phyloP scores from a whole-genome alignment of 2,329 filamentous ascomycete species.

The Orbilia quercus region DNA sequence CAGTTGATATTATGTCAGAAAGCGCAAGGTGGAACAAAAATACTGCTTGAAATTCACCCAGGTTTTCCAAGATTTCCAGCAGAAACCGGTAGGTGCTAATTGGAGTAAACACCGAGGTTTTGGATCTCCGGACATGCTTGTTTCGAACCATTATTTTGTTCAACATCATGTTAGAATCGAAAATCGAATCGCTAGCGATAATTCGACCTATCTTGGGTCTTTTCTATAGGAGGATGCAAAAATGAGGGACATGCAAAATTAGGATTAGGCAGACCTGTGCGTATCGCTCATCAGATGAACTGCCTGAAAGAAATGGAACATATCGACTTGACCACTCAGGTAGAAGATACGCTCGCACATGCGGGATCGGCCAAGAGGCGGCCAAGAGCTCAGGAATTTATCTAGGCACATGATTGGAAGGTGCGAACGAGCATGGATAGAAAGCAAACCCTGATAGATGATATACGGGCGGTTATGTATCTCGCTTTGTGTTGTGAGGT shows the following conservation, averaged over 20 bases:
- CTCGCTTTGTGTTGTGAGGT: conserved; percentile 8
- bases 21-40: conserved; percentile 12
- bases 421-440: conserved; percentile 11
- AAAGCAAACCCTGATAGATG: neutral
- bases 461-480: conserved; percentile 9
- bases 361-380: conserved; percentile 30
- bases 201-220: neutral
- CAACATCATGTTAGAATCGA: too few species aligned
- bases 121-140: neutral
- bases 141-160: too few species aligned
- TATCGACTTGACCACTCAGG: conserved; percentile 51
- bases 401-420: conserved; percentile 35
- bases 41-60: conserved; percentile 34
- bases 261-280: conserved; percentile 41
- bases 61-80: conserved; percentile 34
- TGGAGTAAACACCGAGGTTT: conserved; percentile 25
- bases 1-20: conserved; percentile 39
- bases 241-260: too few species aligned
- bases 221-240: too few species aligned
- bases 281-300: conserved; percentile 37
- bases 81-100: conserved; percentile 11
- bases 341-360: conserved; percentile 42
- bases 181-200: conserved; percentile 5
- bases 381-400: conserved; percentile 21
- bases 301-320: conserved; percentile 49